Evolutionary conservation across 1,139 yeast species (phyloP), one percentile per base, ranked within the genome.

Genomic region (Pichia inconspicua): DNA sequence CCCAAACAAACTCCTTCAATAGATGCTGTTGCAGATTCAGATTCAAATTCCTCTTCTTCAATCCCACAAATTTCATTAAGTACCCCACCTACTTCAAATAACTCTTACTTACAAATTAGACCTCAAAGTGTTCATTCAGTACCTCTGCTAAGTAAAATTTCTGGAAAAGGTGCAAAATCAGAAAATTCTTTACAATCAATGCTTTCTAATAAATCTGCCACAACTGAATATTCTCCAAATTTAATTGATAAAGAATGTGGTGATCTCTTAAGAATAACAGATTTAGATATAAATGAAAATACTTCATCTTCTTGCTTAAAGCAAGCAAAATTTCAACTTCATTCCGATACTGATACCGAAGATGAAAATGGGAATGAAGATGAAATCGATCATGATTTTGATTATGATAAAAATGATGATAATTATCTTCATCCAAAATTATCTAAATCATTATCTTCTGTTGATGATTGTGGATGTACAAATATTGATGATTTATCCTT

Each of bases 201-300:
- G 44, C 48, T 53, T 8, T 57, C 65, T 9, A 44, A 55, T 25
- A 48, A 52, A 35, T 51, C 62, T 2, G 54, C 58, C 5, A 62
- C 66, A 4, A 65, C 66, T 5, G 65, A 62, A 43, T 61, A 58
- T 43, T 59, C 62, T 15, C 65, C 65, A 8, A 49, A 50, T 15
- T 36, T 61, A 39, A 58, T 63, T 7, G 58, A 59, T 25, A 54
- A 53, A 8, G 66, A 64, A 46, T 59, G 63, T 14, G 66, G 65
- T 14, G 53, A 54, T 34, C 41, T 62, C 27, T 43, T 61, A 5
- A 59, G 57, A 27, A 51, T 61, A 10, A 55, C 55, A 27, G 59
- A 56, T 27, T 41, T 55, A 10, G 62, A 57, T 36, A 46, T 54
- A n/a, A n/a, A n/a, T n/a, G n/a, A n/a, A n/a, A n/a, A n/a, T n/a